Evolutionary conservation across 73 alveolate species (phyloP).

Genomic region (Durusdinium trenchii): DNA sequence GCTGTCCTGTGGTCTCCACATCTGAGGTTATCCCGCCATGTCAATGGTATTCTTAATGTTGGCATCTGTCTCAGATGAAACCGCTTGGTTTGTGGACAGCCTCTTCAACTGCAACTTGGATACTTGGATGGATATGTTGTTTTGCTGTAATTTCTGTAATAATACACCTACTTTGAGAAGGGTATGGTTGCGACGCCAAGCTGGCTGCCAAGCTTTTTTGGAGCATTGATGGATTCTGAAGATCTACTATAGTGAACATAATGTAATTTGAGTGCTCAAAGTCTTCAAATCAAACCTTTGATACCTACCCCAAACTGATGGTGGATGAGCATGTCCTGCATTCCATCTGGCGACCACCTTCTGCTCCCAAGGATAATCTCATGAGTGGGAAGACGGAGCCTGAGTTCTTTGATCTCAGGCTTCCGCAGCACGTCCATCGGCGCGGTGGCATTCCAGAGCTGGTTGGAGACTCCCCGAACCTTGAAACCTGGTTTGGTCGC

Average conservation of each 20-base stretch:
- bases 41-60: slow-evolving; percentile 9
- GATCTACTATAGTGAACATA: too few relatives aligned
- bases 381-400: slow-evolving; percentile 10
- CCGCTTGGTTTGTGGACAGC: slow-evolving; percentile 83
- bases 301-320: too few relatives aligned
- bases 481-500: neutral
- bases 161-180: too few relatives aligned
- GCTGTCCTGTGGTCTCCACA: neutral
- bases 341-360: too few relatives aligned
- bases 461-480: neutral
- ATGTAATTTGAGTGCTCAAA: too few relatives aligned
- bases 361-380: slow-evolving; percentile 59
- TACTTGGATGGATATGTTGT: neutral
- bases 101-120: slow-evolving; percentile 59
- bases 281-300: too few relatives aligned
- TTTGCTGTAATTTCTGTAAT: neutral
- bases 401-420: neutral
- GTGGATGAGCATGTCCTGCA: too few relatives aligned
- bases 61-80: slow-evolving; percentile 11
- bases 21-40: slow-evolving; percentile 46
- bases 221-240: too few relatives aligned
- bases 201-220: too few relatives aligned
- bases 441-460: too few relatives aligned
- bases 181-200: too few relatives aligned
- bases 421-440: too few relatives aligned